phyloP scores from a whole-genome alignment of 257 asterid species.

The Ballota nigra region DNA sequence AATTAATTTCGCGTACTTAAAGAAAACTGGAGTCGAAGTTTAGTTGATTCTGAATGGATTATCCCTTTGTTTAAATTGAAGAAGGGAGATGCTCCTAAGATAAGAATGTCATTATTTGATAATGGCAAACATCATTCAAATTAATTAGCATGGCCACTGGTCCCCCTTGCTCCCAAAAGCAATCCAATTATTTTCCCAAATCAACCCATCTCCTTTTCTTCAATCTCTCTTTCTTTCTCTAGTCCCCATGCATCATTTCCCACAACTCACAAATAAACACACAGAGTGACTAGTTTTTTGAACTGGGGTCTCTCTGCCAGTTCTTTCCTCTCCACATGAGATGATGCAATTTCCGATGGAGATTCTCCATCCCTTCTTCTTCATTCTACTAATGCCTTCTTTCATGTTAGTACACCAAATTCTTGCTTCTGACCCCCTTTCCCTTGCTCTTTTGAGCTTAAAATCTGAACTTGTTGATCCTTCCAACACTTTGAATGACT shows the following conservation, averaged over 20 bases:
- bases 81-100: conserved; percentile 37
- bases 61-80: conserved; percentile 16
- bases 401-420: conserved; percentile 28
- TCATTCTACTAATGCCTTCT: conserved; percentile 33
- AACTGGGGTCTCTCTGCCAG: conserved; percentile 29
- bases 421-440: conserved; percentile 62
- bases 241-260: conserved; percentile 81
- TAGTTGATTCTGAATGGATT: conserved; percentile 9
- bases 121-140: conserved; percentile 50
- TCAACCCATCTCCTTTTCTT: conserved; percentile 27
- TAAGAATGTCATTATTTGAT: conserved; percentile 28
- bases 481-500: conserved; percentile 55
- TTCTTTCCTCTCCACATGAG: conserved; percentile 29
- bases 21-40: neutral
- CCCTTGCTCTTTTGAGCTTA: conserved; percentile 71
- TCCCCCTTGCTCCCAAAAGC: conserved; percentile 49
- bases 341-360: conserved; percentile 81
- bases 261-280: conserved; percentile 20
- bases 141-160: conserved; percentile 32
- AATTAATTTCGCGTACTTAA: neutral
- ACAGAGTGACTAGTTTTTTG: conserved; percentile 15
- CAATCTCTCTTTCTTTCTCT: conserved; percentile 61
- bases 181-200: conserved; percentile 43
- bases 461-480: conserved; percentile 63
- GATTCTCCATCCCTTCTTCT: conserved; percentile 43